These are phyloP conservation scores for Diutina scorzettiae DNA, from an alignment of 1,139 yeast species.

Conservation along the genomic window DNA sequence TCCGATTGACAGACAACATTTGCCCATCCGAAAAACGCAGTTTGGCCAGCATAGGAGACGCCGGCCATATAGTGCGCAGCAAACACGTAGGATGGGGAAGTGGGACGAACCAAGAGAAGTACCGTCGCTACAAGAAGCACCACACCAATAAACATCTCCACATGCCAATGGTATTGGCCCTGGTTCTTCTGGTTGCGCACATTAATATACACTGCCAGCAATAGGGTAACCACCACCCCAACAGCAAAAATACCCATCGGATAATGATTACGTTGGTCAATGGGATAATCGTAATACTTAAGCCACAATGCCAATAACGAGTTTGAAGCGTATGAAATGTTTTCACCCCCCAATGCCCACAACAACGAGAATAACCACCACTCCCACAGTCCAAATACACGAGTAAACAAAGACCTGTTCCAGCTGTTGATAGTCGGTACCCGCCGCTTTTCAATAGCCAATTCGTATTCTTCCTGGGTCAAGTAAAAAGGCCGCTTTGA, in stretches of 20 bases:
- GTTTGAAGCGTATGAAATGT: conserved; percentile 42
- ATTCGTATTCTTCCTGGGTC: conserved; percentile 21
- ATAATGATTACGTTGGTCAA: conserved; percentile 37
- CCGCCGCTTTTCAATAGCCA: conserved; percentile 27
- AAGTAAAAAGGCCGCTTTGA: conserved; percentile 16
- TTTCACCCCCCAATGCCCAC: conserved; percentile 52
- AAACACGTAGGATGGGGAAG: conserved; percentile 25
- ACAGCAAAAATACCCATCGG: conserved; percentile 49
- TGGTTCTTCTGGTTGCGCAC: conserved; percentile 28
- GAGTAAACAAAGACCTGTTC: conserved; percentile 30
- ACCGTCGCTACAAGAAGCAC: conserved; percentile 32
- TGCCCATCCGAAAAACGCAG: conserved; percentile 51
- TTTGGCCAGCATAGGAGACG: conserved; percentile 43
- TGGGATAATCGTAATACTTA: conserved; percentile 27
- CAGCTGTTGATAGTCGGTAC: conserved; percentile 22
- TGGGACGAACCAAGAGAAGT: conserved; percentile 24
- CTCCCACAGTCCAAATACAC: conserved; percentile 46
- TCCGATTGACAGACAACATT: conserved; percentile 42
- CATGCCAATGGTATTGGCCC: conserved; percentile 29
- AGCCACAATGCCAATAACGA: conserved; percentile 43
- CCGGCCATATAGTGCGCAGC: conserved; percentile 46
- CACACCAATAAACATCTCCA: conserved; percentile 30
- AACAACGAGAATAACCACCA: conserved; percentile 44
- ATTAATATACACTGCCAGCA: conserved; percentile 36
- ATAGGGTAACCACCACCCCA: conserved; percentile 36